Evolutionary conservation across 2,329 filamentous ascomycete genomes (phyloP).

Genomic region (Monilinia laxa): DNA sequence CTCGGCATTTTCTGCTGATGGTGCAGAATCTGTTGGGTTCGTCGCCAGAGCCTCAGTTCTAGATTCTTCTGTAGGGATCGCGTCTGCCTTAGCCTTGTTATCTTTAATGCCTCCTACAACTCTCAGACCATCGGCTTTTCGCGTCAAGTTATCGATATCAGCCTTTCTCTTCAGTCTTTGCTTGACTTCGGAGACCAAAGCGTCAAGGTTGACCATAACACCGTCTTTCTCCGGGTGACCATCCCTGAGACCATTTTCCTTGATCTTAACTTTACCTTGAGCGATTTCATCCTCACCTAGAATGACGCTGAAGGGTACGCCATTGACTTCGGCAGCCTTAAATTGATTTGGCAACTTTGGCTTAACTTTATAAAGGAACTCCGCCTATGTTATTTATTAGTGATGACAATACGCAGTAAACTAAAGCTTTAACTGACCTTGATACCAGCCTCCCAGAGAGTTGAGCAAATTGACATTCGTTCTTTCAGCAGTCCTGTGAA

Average conservation of each 20-base stretch:
- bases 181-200: conserved; percentile 64
- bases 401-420: not conserved
- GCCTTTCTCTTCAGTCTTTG: conserved; percentile 45
- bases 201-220: conserved; percentile 64
- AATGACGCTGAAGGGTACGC: conserved; percentile 83
- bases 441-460: conserved; percentile 83
- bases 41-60: not conserved
- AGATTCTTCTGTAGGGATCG: conserved; percentile 26
- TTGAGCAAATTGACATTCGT: conserved; percentile 75
- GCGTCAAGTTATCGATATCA: conserved; percentile 36
- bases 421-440: conserved; percentile 53
- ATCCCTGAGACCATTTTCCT: conserved; percentile 76
- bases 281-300: conserved; percentile 88
- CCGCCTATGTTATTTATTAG: conserved; percentile 52
- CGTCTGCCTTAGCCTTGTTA: conserved; percentile 26
- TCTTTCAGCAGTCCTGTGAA: conserved; percentile 79
- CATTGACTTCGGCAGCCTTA: conserved; percentile 78
- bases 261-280: conserved; percentile 81
- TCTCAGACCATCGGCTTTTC: conserved; percentile 37
- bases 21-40: conserved; percentile 6
- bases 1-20: conserved; percentile 5
- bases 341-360: conserved; percentile 88
- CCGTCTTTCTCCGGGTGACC: conserved; percentile 91
- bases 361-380: conserved; percentile 88
- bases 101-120: conserved; percentile 38